Percentiles rank a stretch among this genome's conserved stretches.
These are phyloP conservation scores for Baorangia bicolor DNA, from an alignment of 768 basidiomycete genomes.

Conservation along the genomic window DNA sequence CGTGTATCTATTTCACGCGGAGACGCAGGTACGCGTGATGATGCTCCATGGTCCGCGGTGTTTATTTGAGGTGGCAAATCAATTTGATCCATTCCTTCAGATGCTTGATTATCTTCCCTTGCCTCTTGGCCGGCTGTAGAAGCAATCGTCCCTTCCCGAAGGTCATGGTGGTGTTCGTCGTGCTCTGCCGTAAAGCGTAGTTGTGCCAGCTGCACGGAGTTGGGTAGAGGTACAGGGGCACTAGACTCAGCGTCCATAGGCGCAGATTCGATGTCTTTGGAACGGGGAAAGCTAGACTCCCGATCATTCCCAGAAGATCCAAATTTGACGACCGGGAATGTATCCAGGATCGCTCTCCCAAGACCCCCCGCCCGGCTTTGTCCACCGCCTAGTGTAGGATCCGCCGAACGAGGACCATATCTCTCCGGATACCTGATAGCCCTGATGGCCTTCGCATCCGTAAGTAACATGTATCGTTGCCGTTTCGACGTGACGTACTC, in stretches of 20 bases:
- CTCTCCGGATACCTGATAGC: conserved; percentile 88
- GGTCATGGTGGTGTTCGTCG: background rate
- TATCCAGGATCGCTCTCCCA: conserved; percentile 90
- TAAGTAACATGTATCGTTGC: background rate
- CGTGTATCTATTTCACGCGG: conserved; percentile 37
- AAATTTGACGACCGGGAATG: conserved; percentile 93
- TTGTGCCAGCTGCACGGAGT: conserved; percentile 13
- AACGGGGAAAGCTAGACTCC: conserved; percentile 5
- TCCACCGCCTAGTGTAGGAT: conserved; percentile 30
- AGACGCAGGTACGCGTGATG: background rate
- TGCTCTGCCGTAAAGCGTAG: background rate
- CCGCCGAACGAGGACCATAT: conserved; percentile 71
- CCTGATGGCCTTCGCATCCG: conserved; percentile 61
- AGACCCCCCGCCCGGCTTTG: conserved; percentile 82
- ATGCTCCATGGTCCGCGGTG: background rate
- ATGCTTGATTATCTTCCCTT: background rate
- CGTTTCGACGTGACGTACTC: conserved; percentile 46
- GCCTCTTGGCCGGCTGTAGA: background rate
- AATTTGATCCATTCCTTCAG: conserved; percentile 8
- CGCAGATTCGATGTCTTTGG: conserved; percentile 35
- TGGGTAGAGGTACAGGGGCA: background rate
- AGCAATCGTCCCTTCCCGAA: background rate
- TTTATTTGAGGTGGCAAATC: background rate
- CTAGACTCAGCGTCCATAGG: background rate
- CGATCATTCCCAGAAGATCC: conserved; percentile 34